Evolutionary conservation across 768 basidiomycete species (phyloP), one percentile per base, ranked within the genome.

Genomic region (Porphyrellus cyaneotinctus): DNA sequence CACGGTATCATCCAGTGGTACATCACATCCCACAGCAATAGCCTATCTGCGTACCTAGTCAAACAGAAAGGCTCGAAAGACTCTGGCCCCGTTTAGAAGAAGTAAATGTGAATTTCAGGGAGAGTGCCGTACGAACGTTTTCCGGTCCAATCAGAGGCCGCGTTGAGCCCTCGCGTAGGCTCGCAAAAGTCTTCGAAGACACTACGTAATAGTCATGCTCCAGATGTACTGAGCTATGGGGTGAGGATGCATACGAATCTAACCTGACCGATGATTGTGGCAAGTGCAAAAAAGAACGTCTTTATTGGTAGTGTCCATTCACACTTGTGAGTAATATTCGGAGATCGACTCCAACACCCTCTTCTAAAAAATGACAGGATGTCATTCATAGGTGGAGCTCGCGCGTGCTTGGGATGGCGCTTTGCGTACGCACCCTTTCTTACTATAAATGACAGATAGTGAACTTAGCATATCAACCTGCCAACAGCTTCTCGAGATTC

Each of bases 1-100:
- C 79, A 53, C 70, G 79, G 38, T 76, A 66, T 49, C 73, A 78
- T 54, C 79, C 81, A 30, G 79, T 79, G 1, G 61, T 79, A 14
- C 76, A 79, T 38, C 75, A 78, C n/a, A 75, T 75, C n/a, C 73
- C n/a, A n/a, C n/a, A n/a, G n/a, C n/a, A n/a, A n/a, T n/a, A 77
- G 41, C 77, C 85, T 22, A 68, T 75, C n/a, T n/a, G n/a, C n/a
- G n/a, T n/a, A n/a, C n/a, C n/a, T n/a, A n/a, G n/a, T n/a, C n/a
- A n/a, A n/a, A n/a, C n/a, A n/a, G n/a, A n/a, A n/a, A n/a, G n/a
- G n/a, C n/a, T n/a, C n/a, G n/a, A n/a, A n/a, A n/a, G n/a, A n/a
- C n/a, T n/a, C n/a, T n/a, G n/a, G n/a, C n/a, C n/a, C n/a, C n/a
- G n/a, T n/a, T n/a, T n/a, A n/a, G n/a, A n/a, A n/a, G n/a, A n/a